Evolutionary conservation across 2,329 filamentous ascomycete species (phyloP).

Genomic region (Didymella sp.): DNA sequence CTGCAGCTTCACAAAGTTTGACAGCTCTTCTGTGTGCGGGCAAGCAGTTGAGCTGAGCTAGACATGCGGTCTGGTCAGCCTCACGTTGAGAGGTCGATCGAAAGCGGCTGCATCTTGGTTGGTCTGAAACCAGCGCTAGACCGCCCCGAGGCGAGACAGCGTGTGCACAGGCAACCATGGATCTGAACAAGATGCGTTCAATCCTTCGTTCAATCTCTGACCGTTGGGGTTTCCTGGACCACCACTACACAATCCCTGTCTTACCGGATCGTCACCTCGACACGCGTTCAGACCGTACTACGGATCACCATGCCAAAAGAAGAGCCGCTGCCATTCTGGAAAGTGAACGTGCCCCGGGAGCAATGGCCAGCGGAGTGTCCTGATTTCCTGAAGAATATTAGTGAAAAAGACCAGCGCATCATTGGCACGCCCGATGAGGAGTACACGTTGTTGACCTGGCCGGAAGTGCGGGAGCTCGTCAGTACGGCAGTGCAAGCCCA

Average conservation of each 20-base stretch:
- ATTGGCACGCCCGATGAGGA: slow-evolving; percentile 73
- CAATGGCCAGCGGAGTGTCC: slow-evolving; percentile 73
- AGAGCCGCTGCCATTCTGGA: slow-evolving; percentile 72
- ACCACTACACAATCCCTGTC: slow-evolving; percentile 22
- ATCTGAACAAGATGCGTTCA: slow-evolving; percentile 9
- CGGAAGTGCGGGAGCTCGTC: slow-evolving; percentile 67
- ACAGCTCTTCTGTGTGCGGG: neutral
- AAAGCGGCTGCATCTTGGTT: no score
- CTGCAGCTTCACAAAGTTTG: slow-evolving; percentile 9
- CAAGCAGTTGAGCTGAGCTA: neutral
- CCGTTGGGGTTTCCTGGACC: slow-evolving; percentile 15
- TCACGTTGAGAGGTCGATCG: slow-evolving; percentile 5
- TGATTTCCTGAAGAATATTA: slow-evolving; percentile 68
- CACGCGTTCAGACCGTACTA: slow-evolving; percentile 9
- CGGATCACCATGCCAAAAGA: slow-evolving; percentile 35
- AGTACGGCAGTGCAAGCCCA: slow-evolving; percentile 31
- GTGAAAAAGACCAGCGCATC: slow-evolving; percentile 72
- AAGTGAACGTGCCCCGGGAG: slow-evolving; percentile 73
- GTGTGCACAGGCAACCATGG: slow-evolving; percentile 8
- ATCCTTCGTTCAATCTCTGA: slow-evolving; percentile 16
- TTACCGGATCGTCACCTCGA: slow-evolving; percentile 12
- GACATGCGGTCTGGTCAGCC: slow-evolving; percentile 1
- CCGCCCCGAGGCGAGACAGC: neutral
- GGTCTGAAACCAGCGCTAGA: slow-evolving; percentile 18
- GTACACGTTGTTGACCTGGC: slow-evolving; percentile 72